These are phyloP conservation scores for Candida patagonica DNA, from an alignment of 805 yeast genomes.

Conservation along the genomic window DNA sequence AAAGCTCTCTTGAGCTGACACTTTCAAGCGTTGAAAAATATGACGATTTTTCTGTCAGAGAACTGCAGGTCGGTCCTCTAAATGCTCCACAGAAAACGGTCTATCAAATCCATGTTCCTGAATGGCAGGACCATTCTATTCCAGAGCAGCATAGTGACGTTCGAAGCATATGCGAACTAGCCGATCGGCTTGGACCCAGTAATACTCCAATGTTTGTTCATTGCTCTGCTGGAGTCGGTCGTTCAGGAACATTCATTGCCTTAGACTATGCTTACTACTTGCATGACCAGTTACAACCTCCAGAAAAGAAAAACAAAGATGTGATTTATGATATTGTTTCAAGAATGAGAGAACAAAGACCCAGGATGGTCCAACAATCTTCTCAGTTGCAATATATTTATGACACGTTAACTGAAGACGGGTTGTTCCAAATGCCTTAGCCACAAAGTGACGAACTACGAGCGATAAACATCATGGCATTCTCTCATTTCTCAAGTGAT, in stretches of 20 bases:
- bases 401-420: slow-evolving; percentile 22
- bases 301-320: slow-evolving; percentile 9
- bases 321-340: slow-evolving; percentile 25
- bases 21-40: too few species aligned
- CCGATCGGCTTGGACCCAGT: slow-evolving; percentile 38
- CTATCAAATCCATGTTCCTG: slow-evolving; percentile 60
- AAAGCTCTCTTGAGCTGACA: slow-evolving; percentile 6
- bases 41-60: too few species aligned
- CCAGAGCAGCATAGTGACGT: slow-evolving; percentile 34
- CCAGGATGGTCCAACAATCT: slow-evolving; percentile 35
- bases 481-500: too few species aligned
- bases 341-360: slow-evolving; percentile 31
- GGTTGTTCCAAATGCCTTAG: too few species aligned
- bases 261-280: slow-evolving; percentile 40
- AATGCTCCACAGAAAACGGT: slow-evolving; percentile 19
- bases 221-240: slow-evolving; percentile 96
- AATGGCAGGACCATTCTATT: slow-evolving; percentile 81
- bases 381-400: slow-evolving; percentile 31
- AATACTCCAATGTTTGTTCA: slow-evolving; percentile 63
- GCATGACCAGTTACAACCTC: slow-evolving; percentile 3
- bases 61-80: too few species aligned
- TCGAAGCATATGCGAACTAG: slow-evolving; percentile 40
- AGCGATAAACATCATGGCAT: too few species aligned
- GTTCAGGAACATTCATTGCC: slow-evolving; percentile 85
- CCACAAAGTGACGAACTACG: too few species aligned